Conservation (phyloP, 2,329 filamentous ascomycete species). For the Torrubiella hemipterigena region DNA sequence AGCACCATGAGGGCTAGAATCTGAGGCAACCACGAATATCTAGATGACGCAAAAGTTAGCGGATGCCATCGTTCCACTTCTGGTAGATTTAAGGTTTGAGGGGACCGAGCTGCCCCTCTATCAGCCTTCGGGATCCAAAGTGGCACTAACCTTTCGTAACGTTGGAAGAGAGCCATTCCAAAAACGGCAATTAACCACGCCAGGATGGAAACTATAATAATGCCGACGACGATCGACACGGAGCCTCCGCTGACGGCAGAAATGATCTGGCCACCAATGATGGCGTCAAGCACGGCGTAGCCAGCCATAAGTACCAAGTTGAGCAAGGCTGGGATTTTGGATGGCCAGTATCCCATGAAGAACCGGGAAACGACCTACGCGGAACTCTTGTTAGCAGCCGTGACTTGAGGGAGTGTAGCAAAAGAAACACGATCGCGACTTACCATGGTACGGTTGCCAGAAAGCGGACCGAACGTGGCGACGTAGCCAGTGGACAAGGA, state of each 20-base stretch:
- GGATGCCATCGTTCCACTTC: no score
- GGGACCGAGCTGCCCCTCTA: no score
- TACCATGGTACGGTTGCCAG: constrained; percentile 66
- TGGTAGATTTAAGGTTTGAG: no score
- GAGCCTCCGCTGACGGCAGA: constrained; percentile 53
- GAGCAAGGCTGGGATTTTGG: constrained; percentile 17
- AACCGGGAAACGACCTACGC: constrained; percentile 52
- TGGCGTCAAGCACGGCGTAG: constrained; percentile 67
- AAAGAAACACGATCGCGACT: constrained; percentile 1
- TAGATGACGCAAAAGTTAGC: constrained; percentile 6
- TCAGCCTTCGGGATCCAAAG: no score
- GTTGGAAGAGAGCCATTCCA: constrained; percentile 43
- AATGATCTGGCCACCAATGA: constrained; percentile 69
- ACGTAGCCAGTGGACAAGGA: constrained; percentile 64
- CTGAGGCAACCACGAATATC: constrained; percentile 46
- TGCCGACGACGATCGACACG: constrained; percentile 62
- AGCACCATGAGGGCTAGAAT: constrained; percentile 63
- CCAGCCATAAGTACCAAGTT: constrained; percentile 55
- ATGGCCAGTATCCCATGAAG: constrained; percentile 56
- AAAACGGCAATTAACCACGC: constrained; percentile 60
- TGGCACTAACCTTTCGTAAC: constrained; percentile 46
- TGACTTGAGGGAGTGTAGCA: neutral
- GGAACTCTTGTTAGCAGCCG: neutral
- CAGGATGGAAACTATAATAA: constrained; percentile 65
- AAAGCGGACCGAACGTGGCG: constrained; percentile 62